These are phyloP conservation scores for Cryptosporidium canis DNA, from an alignment of 169 alveolate species.

Conservation along the genomic window DNA sequence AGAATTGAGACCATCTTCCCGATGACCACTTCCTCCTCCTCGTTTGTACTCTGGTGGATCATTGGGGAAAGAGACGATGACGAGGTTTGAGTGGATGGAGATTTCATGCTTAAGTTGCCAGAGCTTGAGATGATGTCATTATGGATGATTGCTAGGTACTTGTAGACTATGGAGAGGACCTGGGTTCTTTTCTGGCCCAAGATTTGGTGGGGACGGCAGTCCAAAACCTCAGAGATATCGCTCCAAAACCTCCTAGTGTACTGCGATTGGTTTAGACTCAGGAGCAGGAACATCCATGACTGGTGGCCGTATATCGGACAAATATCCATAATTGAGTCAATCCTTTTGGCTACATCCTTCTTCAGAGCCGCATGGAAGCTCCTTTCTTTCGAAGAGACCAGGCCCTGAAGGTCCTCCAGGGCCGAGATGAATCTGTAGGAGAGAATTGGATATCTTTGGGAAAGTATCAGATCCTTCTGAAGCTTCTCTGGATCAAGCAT, in stretches of 20 bases:
- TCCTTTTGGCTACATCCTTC: neutral
- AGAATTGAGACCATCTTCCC: neutral
- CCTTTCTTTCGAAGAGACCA: neutral
- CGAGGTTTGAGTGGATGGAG: neutral
- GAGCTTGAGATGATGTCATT: neutral
- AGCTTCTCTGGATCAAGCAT: constrained; percentile 63
- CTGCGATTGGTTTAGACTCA: constrained; percentile 26
- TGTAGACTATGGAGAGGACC: neutral
- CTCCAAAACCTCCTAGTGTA: constrained; percentile 12
- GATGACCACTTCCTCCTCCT: neutral
- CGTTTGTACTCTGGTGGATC: neutral
- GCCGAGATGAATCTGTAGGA: constrained; percentile 27
- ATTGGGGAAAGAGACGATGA: neutral
- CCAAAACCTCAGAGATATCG: neutral
- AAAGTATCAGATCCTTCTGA: constrained; percentile 42
- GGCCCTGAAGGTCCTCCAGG: constrained; percentile 4
- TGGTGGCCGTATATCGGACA: neutral
- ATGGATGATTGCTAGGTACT: neutral
- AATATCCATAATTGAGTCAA: neutral
- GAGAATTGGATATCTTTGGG: constrained; percentile 50
- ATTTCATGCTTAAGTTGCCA: neutral
- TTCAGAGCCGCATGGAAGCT: neutral
- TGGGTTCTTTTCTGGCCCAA: neutral
- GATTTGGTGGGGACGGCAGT: neutral
- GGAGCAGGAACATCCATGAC: constrained; percentile 17